These are phyloP conservation scores for Juglanconis juglandina DNA, from an alignment of 2,329 filamentous ascomycete species.

Conservation along the genomic window DNA sequence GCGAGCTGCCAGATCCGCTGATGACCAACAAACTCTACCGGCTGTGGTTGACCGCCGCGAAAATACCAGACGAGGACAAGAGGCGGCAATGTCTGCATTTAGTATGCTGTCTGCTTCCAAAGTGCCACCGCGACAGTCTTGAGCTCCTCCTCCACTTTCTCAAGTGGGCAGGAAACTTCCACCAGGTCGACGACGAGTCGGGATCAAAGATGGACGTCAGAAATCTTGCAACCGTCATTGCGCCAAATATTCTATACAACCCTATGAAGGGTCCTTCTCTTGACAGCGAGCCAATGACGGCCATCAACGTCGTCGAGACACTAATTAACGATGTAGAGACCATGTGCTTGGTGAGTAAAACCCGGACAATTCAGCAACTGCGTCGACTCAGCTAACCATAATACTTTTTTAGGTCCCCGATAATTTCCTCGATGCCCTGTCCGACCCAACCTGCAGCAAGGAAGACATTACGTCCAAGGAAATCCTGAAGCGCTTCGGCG, in stretches of 20 bases:
- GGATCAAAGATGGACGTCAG: conserved; percentile 99
- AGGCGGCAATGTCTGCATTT: conserved; percentile 84
- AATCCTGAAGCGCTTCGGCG: conserved; percentile 88
- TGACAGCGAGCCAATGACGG: conserved; percentile 85
- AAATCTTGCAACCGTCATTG: conserved; percentile 95
- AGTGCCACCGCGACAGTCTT: conserved; percentile 86
- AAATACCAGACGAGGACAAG: conserved; percentile 77
- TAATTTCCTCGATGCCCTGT: conserved; percentile 81
- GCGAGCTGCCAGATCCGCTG: conserved; percentile 89
- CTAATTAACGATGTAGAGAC: conserved; percentile 91
- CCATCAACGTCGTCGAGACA: conserved; percentile 87
- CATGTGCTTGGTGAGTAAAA: conserved; percentile 83
- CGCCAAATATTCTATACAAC: conserved; percentile 87
- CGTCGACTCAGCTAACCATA: conserved; percentile 21
- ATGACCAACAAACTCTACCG: conserved; percentile 93
- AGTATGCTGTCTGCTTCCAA: conserved; percentile 87
- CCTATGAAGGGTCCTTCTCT: conserved; percentile 62
- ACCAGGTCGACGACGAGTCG: conserved; percentile 92
- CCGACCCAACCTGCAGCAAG: conserved; percentile 71
- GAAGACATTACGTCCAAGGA: conserved; percentile 95
- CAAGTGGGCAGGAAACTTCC: conserved; percentile 96
- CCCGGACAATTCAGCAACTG: background rate
- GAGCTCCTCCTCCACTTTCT: conserved; percentile 95
- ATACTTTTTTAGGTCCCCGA: conserved; percentile 70
- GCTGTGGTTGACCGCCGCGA: conserved; percentile 85